Evolutionary conservation across 768 basidiomycete genomes (phyloP).

Genomic region (Russula olivacea): DNA sequence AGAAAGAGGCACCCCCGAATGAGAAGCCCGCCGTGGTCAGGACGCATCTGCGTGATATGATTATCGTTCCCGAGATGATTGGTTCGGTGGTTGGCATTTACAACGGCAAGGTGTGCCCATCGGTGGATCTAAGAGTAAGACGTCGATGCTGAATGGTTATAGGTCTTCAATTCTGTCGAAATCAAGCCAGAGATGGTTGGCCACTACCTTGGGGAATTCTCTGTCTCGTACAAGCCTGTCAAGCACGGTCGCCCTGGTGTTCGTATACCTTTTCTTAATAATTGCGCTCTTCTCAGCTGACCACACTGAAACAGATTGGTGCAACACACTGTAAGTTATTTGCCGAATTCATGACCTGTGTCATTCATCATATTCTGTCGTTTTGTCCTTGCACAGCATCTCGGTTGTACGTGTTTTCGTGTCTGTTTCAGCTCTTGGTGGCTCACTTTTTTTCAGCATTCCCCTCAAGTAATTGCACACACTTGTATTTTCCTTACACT

Average conservation of each 20-base stretch:
- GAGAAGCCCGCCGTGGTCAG: constrained; percentile 99
- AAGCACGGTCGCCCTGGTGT: constrained; percentile 99
- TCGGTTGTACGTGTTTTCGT: constrained; percentile 53
- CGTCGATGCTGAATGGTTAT: not conserved
- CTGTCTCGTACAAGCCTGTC: constrained; percentile 96
- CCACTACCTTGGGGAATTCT: constrained; percentile 98
- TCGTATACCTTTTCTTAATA: constrained; percentile 38
- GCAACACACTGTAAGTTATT: constrained; percentile 77
- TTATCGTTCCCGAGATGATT: constrained; percentile 99
- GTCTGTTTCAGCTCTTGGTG: not conserved
- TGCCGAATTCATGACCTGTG: not conserved
- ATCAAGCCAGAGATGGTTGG: constrained; percentile 99
- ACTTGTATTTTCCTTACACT: constrained; percentile 30
- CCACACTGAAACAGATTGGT: constrained; percentile 56
- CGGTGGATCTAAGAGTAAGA: not conserved
- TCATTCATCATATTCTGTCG: constrained; percentile 14
- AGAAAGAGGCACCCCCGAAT: constrained; percentile 98
- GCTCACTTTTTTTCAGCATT: constrained; percentile 47
- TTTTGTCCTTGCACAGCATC: constrained; percentile 45
- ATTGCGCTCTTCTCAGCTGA: constrained; percentile 7
- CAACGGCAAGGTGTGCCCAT: constrained; percentile 78
- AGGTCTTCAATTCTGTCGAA: constrained; percentile 95
- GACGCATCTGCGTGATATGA: constrained; percentile 99
- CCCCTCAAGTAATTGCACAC: constrained; percentile 81
- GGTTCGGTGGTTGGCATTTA: constrained; percentile 97